Evolutionary conservation across 2,329 filamentous ascomycete species (phyloP).

Genomic region (Fusarium coicis): DNA sequence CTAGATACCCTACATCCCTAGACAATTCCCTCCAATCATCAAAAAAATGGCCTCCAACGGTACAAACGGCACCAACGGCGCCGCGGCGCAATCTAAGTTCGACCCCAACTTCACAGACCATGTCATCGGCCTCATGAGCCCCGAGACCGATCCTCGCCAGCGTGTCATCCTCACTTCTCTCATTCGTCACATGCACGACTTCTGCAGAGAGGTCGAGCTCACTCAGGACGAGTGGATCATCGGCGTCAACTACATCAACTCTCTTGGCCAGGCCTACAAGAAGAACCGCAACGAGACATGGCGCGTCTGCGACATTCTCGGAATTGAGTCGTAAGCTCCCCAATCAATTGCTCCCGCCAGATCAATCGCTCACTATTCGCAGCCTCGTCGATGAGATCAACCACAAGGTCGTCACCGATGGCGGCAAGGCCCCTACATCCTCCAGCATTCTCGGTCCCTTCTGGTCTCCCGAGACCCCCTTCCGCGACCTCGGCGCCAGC

Average conservation of each 20-base stretch:
- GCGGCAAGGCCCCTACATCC: constrained; percentile 73
- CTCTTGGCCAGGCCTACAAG: constrained; percentile 74
- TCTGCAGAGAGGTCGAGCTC: constrained; percentile 80
- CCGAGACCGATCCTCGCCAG: constrained; percentile 72
- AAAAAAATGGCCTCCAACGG: constrained; percentile 34
- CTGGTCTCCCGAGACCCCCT: constrained; percentile 80
- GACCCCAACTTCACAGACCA: constrained; percentile 81
- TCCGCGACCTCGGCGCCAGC: constrained; percentile 72
- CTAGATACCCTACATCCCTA: not conserved
- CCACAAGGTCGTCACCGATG: constrained; percentile 71
- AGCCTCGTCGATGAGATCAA: constrained; percentile 62
- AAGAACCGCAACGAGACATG: constrained; percentile 79
- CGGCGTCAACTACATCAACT: constrained; percentile 80
- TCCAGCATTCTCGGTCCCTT: constrained; percentile 82
- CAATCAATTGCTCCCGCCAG: not conserved
- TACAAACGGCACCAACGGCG: constrained; percentile 31
- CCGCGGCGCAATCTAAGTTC: constrained; percentile 56
- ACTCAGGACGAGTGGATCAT: constrained; percentile 81
- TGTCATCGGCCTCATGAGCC: constrained; percentile 78
- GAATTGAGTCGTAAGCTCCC: constrained; percentile 72
- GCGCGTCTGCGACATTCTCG: constrained; percentile 77
- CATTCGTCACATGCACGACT: constrained; percentile 81
- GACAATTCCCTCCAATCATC: not conserved
- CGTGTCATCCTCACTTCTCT: constrained; percentile 71
- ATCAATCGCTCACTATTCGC: not conserved